Evolutionary conservation across 2,329 filamentous ascomycete species (phyloP).

Genomic region (Xenosphaeropsis pyriputrescens): DNA sequence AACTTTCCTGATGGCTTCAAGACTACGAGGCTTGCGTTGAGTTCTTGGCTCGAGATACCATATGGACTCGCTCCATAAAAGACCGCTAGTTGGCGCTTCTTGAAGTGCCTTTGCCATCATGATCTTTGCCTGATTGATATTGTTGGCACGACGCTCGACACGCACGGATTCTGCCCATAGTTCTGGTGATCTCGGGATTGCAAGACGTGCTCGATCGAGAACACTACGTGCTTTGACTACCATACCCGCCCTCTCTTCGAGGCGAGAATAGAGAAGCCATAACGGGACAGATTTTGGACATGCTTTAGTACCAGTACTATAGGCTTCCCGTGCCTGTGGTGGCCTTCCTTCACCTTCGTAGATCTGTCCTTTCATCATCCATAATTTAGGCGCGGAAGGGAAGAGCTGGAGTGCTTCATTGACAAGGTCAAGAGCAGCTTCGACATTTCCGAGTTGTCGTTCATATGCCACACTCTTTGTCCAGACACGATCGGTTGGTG

Average conservation of each 20-base stretch:
- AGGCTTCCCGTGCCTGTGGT: slow-evolving; percentile 79
- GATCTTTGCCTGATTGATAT: slow-evolving; percentile 69
- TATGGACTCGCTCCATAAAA: slow-evolving; percentile 89
- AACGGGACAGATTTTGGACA: slow-evolving; percentile 73
- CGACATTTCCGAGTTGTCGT: slow-evolving; percentile 63
- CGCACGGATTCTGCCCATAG: slow-evolving; percentile 92
- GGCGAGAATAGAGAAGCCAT: slow-evolving; percentile 76
- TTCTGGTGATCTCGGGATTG: slow-evolving; percentile 69
- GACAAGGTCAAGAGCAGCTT: slow-evolving; percentile 73
- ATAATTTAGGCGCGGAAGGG: slow-evolving; percentile 74
- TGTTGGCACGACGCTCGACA: slow-evolving; percentile 77
- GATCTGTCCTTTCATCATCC: slow-evolving; percentile 98
- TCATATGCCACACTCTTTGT: slow-evolving; percentile 94
- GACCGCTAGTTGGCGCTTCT: slow-evolving; percentile 74
- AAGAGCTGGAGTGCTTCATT: slow-evolving; percentile 79
- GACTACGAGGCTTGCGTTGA: slow-evolving; percentile 76
- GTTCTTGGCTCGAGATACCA: slow-evolving; percentile 87
- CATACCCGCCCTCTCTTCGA: slow-evolving; percentile 75
- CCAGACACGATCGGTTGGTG: slow-evolving; percentile 91
- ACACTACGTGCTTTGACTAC: slow-evolving; percentile 88
- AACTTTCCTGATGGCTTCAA: slow-evolving; percentile 94
- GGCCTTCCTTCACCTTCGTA: slow-evolving; percentile 74
- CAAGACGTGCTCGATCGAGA: slow-evolving; percentile 78
- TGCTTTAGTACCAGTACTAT: slow-evolving; percentile 73
- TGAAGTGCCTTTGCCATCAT: slow-evolving; percentile 90